Evolutionary conservation across 345 rosid species (phyloP).

Genomic region (Rhodomyrtus tomentosa): DNA sequence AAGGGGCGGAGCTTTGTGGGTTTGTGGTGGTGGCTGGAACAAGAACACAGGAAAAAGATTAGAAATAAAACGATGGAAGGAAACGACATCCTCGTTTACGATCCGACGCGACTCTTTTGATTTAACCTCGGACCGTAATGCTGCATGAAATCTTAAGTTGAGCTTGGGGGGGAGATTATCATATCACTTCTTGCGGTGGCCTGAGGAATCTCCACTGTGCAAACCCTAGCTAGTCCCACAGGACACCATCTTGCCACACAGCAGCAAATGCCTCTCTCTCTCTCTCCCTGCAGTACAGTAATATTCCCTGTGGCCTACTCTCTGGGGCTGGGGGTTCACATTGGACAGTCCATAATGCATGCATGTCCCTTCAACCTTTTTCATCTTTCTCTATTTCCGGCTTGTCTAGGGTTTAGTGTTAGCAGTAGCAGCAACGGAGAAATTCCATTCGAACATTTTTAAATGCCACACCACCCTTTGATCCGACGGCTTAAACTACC

Average conservation of each 20-base stretch:
- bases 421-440: no score
- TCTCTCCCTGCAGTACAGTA: neutral
- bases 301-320: conserved; percentile 1
- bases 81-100: neutral
- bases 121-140: neutral
- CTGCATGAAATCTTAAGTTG: neutral
- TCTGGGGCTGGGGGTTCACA: neutral
- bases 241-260: neutral
- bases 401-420: no score
- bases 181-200: neutral
- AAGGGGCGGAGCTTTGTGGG: neutral
- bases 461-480: no score
- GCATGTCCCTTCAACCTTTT: neutral
- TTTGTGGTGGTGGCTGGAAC: neutral
- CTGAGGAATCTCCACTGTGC: neutral
- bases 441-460: no score
- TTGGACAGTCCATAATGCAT: neutral
- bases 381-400: neutral
- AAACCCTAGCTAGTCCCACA: neutral
- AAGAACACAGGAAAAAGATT: neutral
- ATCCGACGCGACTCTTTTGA: neutral
- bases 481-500: no score
- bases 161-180: neutral
- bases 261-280: neutral
- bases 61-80: neutral